phyloP scores from a whole-genome alignment of 2,329 filamentous ascomycete species.

The Cladosporium cucumerinum region DNA sequence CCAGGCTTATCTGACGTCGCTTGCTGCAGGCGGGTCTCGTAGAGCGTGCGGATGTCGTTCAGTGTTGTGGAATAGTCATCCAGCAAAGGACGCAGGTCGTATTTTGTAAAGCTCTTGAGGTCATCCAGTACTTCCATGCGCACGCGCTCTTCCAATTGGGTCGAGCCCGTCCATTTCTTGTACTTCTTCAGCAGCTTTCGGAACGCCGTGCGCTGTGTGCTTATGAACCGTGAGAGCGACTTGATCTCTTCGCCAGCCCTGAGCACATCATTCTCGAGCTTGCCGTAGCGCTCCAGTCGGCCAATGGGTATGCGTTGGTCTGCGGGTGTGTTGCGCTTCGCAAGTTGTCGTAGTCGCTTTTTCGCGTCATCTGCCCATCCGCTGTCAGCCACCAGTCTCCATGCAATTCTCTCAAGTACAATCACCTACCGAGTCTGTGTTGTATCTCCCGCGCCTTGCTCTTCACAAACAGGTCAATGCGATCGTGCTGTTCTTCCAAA shows the following conservation, averaged over 20 bases:
- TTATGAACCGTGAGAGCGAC: constrained; percentile 67
- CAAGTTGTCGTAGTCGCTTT: constrained; percentile 29
- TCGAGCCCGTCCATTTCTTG: constrained; percentile 79
- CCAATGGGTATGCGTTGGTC: constrained; percentile 40
- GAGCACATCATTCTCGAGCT: constrained; percentile 49
- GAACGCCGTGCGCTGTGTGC: constrained; percentile 72
- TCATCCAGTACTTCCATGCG: constrained; percentile 62
- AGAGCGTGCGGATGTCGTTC: constrained; percentile 43
- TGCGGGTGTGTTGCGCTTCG: constrained; percentile 21
- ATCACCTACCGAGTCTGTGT: constrained; percentile 50
- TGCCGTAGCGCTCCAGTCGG: constrained; percentile 50
- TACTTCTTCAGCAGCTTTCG: constrained; percentile 85
- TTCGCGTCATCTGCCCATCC: constrained; percentile 25
- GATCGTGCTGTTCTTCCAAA: constrained; percentile 70
- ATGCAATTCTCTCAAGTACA: background rate
- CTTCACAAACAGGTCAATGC: constrained; percentile 72
- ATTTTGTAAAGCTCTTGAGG: constrained; percentile 68
- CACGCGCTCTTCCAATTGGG: constrained; percentile 62
- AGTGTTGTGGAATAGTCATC: constrained; percentile 49
- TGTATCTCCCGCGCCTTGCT: constrained; percentile 78
- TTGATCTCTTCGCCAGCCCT: constrained; percentile 69
- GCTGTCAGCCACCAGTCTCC: background rate
- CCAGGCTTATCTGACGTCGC: constrained; percentile 17
- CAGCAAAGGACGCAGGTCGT: constrained; percentile 57
- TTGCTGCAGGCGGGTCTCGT: constrained; percentile 35